These are phyloP conservation scores for Gyrodon lividus DNA, from an alignment of 768 basidiomycete genomes.

Conservation along the genomic window DNA sequence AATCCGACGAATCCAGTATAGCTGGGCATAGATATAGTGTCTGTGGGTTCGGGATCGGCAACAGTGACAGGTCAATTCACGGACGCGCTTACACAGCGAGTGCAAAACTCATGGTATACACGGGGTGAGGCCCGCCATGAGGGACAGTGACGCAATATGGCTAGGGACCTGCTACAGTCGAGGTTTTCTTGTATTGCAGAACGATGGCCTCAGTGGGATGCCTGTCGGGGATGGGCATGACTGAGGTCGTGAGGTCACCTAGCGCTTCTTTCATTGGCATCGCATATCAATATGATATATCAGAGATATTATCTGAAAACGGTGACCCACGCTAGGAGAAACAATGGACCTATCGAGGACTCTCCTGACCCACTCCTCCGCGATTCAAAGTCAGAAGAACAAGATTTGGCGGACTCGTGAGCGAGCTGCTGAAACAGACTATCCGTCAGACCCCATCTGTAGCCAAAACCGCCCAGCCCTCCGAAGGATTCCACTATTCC, in stretches of 20 bases:
- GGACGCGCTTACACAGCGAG: slow-evolving; percentile 39
- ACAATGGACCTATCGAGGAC: slow-evolving; percentile 42
- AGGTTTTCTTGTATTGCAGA: slow-evolving; percentile 28
- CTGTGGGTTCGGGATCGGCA: slow-evolving; percentile 26
- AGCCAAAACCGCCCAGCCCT: slow-evolving; percentile 49
- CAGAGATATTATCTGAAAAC: background rate
- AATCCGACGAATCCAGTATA: slow-evolving; percentile 64
- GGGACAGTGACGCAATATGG: slow-evolving; percentile 49
- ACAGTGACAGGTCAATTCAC: background rate
- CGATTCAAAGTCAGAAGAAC: slow-evolving; percentile 41
- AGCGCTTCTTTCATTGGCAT: slow-evolving; percentile 42
- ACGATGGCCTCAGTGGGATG: slow-evolving; percentile 52
- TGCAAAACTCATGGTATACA: slow-evolving; percentile 44
- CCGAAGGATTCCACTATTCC: slow-evolving; percentile 18
- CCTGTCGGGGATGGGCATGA: slow-evolving; percentile 49
- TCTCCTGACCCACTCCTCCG: slow-evolving; percentile 34
- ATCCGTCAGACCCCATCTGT: slow-evolving; percentile 41
- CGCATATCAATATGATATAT: background rate
- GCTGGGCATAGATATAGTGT: slow-evolving; percentile 56
- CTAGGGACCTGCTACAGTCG: slow-evolving; percentile 10
- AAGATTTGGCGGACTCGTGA: slow-evolving; percentile 43
- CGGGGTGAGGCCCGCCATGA: slow-evolving; percentile 60
- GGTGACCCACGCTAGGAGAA: slow-evolving; percentile 36
- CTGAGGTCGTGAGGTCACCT: slow-evolving; percentile 35
- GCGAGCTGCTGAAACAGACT: slow-evolving; percentile 47